These are phyloP conservation scores for Tricholoma terreum DNA, from an alignment of 768 basidiomycete species.

Conservation along the genomic window DNA sequence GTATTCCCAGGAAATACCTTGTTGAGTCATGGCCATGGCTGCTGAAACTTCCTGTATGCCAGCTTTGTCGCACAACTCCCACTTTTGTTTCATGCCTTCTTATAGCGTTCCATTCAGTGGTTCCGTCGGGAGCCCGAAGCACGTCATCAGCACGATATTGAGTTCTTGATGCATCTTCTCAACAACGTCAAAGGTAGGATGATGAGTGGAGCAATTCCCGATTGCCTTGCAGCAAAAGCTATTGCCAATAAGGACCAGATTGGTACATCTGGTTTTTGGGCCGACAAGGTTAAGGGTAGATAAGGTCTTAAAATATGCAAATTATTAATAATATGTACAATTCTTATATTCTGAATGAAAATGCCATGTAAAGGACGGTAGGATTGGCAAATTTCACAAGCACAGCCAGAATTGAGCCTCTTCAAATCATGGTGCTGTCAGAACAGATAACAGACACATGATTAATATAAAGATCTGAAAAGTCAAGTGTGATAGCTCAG, in stretches of 20 bases:
- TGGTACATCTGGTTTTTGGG: too few species aligned
- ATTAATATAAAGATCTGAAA: too few species aligned
- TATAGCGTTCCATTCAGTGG: constrained; percentile 39
- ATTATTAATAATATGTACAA: too few species aligned
- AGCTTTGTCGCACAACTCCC: neutral
- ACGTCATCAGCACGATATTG: constrained; percentile 35
- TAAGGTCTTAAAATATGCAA: too few species aligned
- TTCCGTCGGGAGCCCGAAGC: constrained; percentile 40
- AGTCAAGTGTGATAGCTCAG: too few species aligned
- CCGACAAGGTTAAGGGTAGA: too few species aligned
- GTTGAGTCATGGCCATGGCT: constrained; percentile 49
- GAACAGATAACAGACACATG: too few species aligned
- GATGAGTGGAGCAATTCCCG: constrained; percentile 34
- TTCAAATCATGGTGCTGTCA: too few species aligned
- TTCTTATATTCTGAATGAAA: too few species aligned
- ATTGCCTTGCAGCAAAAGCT: constrained; percentile 38
- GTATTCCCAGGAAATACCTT: constrained; percentile 47
- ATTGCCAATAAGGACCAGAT: constrained; percentile 33
- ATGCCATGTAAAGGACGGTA: too few species aligned
- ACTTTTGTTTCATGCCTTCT: neutral
- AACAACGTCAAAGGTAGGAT: constrained; percentile 43
- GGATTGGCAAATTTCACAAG: too few species aligned
- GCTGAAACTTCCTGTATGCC: constrained; percentile 38
- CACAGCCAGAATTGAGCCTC: too few species aligned
- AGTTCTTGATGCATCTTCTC: constrained; percentile 36